phyloP scores from a whole-genome alignment of 2,329 filamentous ascomycete species.

The Ophioceras dolichostomum region DNA sequence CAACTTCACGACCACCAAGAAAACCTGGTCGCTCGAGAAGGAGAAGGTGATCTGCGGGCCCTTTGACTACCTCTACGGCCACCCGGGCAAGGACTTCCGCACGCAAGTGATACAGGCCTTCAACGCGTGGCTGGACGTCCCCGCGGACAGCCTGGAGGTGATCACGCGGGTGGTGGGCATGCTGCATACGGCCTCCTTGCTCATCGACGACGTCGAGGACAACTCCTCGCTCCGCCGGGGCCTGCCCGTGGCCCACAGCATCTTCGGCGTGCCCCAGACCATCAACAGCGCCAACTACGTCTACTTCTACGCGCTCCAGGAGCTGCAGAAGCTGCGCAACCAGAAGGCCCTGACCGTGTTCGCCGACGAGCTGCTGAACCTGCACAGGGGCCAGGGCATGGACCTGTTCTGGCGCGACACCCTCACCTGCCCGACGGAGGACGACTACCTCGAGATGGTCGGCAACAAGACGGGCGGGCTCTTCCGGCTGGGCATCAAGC shows the following conservation, averaged over 20 bases:
- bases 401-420: slow-evolving; percentile 85
- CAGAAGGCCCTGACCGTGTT: slow-evolving; percentile 57
- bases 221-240: slow-evolving; percentile 60
- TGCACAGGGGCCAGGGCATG: slow-evolving; percentile 83
- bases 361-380: slow-evolving; percentile 70
- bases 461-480: slow-evolving; percentile 82
- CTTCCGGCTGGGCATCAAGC: slow-evolving; percentile 72
- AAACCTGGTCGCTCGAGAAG: slow-evolving; percentile 59
- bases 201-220: slow-evolving; percentile 85
- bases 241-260: slow-evolving; percentile 69
- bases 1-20: slow-evolving; percentile 32
- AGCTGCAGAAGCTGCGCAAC: slow-evolving; percentile 59
- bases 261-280: slow-evolving; percentile 77
- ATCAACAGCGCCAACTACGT: slow-evolving; percentile 88
- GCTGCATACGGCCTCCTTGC: slow-evolving; percentile 73
- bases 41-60: slow-evolving; percentile 67
- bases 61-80: slow-evolving; percentile 66
- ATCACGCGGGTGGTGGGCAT: slow-evolving; percentile 74
- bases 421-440: slow-evolving; percentile 70
- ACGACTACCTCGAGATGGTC: slow-evolving; percentile 92
- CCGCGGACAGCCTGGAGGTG: slow-evolving; percentile 52
- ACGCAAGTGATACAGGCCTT: slow-evolving; percentile 70
- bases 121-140: slow-evolving; percentile 69
- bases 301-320: slow-evolving; percentile 69
- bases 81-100: slow-evolving; percentile 78